Percentiles rank a stretch among this genome's conserved stretches.
phyloP scores from a whole-genome alignment of 2,329 filamentous ascomycete species.

The Lomentospora prolificans region DNA sequence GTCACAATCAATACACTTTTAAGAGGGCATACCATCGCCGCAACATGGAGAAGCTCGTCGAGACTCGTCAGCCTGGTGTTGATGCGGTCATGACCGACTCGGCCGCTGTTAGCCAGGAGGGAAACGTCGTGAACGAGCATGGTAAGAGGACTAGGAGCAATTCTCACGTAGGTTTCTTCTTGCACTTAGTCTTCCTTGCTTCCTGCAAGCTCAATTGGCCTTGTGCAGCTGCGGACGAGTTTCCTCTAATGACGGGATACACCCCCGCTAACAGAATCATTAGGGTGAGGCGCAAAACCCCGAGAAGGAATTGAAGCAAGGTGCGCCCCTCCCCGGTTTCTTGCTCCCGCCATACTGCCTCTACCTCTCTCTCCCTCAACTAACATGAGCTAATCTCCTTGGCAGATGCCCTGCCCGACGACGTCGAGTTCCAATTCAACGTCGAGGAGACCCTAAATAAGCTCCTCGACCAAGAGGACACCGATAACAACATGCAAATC shows the following conservation, averaged over 20 bases:
- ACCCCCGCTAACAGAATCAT: constrained; percentile 60
- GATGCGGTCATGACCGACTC: neutral
- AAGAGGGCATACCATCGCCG: neutral
- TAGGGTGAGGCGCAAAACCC: constrained; percentile 49
- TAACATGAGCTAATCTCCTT: neutral
- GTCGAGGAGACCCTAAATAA: constrained; percentile 75
- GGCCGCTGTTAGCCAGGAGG: neutral
- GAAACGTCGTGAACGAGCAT: neutral
- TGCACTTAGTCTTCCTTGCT: constrained; percentile 2
- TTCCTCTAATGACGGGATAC: neutral
- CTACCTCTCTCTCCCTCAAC: neutral
- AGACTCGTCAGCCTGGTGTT: neutral
- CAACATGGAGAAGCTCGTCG: neutral
- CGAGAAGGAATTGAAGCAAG: neutral
- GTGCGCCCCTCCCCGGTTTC: neutral
- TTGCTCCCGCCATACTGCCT: neutral
- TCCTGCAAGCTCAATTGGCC: neutral
- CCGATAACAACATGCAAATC: constrained; percentile 90
- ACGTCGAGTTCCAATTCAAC: constrained; percentile 59
- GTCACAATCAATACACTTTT: too few relatives aligned
- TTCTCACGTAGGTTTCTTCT: constrained; percentile 5
- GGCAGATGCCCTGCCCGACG: neutral
- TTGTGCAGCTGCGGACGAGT: too few relatives aligned
- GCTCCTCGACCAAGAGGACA: constrained; percentile 78
- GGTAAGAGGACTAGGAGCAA: neutral